These are phyloP conservation scores for Pythium diclinum DNA, from an alignment of 352 stramenopile genomes.

Conservation along the genomic window DNA sequence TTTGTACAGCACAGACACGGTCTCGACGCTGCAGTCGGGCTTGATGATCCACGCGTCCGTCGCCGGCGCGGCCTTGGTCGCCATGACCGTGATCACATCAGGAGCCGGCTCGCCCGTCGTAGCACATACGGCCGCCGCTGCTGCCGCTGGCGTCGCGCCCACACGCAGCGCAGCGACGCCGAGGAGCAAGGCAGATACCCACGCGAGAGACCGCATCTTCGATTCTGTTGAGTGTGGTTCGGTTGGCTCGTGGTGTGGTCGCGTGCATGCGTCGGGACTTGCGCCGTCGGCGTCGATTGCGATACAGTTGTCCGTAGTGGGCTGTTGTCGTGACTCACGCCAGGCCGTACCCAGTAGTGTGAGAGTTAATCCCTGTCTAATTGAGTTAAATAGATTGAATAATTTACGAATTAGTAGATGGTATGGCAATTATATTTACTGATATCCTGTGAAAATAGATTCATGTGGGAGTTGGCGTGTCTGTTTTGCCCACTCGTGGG, in stretches of 20 bases:
- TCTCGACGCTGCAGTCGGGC: conserved; percentile 5
- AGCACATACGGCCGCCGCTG: background rate
- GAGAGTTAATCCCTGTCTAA: background rate
- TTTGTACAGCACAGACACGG: background rate
- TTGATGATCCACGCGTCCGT: conserved; percentile 7
- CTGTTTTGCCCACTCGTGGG: background rate
- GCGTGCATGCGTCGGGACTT: no score
- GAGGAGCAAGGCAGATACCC: background rate
- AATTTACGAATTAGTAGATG: no score
- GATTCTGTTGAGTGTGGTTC: background rate
- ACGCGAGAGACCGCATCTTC: background rate
- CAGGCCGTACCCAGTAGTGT: no score
- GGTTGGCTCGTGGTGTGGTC: no score
- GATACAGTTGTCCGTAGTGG: no score
- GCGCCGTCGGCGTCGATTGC: no score
- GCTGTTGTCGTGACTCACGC: no score
- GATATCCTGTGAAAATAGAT: no score
- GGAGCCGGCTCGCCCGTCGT: background rate
- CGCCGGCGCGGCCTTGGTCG: background rate
- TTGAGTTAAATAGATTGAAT: background rate
- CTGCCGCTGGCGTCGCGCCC: no score
- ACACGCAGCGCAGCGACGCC: background rate
- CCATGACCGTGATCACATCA: conserved; percentile 1
- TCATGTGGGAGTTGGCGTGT: background rate
- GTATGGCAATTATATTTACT: no score